A percentile compares a stretch with the other conserved stretches of the same genome.
phyloP scores from a whole-genome alignment of 306 rosid genomes.

The Geum urbanum region DNA sequence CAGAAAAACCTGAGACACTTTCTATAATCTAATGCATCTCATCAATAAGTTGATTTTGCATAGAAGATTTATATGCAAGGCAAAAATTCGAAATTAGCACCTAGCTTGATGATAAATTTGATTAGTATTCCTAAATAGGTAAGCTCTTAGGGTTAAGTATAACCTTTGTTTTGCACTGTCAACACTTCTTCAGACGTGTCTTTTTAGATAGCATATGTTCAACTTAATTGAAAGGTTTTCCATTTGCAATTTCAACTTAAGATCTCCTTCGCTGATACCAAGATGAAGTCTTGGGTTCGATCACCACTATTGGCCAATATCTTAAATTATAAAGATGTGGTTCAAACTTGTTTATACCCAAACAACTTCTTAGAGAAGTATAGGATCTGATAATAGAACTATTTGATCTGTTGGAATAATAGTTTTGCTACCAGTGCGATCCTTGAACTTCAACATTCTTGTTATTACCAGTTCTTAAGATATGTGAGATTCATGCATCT shows the following conservation, averaged over 20 bases:
- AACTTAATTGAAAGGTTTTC: background rate
- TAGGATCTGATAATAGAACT: background rate
- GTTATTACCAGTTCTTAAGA: background rate
- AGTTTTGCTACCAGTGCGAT: background rate
- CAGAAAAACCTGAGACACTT: background rate
- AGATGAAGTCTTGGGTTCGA: background rate
- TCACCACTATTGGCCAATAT: background rate
- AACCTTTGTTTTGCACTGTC: background rate
- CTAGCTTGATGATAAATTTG: background rate
- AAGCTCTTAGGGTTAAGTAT: background rate
- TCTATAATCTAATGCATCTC: background rate
- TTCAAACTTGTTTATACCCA: background rate
- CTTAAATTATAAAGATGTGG: background rate
- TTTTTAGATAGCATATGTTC: background rate
- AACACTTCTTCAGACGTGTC: background rate
- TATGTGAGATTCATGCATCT: slow-evolving; percentile 10
- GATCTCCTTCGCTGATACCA: background rate
- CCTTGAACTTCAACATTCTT: background rate
- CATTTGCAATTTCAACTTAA: background rate
- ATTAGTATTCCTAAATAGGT: background rate
- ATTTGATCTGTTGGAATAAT: background rate
- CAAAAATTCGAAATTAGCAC: background rate
- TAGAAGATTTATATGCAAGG: background rate
- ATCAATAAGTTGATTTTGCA: background rate
- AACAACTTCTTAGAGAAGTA: background rate